Base-by-base conservation (phyloP, 129 eudicot genomes). In the Lonicera japonica region DNA sequence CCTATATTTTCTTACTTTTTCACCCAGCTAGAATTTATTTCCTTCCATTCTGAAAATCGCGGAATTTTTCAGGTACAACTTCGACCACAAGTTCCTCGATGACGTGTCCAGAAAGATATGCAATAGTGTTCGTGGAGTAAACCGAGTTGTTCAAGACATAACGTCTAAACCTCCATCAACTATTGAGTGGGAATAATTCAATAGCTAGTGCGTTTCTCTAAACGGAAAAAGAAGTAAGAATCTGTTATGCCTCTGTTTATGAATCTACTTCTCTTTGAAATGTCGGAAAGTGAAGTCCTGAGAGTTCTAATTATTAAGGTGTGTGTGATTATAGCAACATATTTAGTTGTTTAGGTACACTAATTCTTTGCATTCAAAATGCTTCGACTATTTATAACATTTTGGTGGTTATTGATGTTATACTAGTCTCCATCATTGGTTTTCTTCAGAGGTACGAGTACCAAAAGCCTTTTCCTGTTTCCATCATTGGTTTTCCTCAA, bases 131-230 rank as follows among this genome's bases (percentile, higher is more conserved):
- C 72, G 88, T 24, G 98, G 98, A 60, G 95, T 92, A 58, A 92
- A 92, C 68, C 77, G 95, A 41, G 98, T 92, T 64, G 80, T 83
- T 60, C 77, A 76, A 22, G 98, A 92, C 69, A 87, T 92, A 16
- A 92, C 96, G 61, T 92, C 96, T 16, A 87, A 92, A 73, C 96
- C 95, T 68, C 96, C 98, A n/a, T 79, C 98, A 13, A 85, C 96
- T 0, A 84, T 92, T 24, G 91, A 92, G 71, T 92, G 98, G 95
- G 95, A 92, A 78, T 92, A 56, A 73, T 60, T 43, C 25, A 4
- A 4, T 34, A n/a, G 54, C 41, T 21, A 41, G 34, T 47, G 63
- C 20, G 41, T 23, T 21, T 20, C 19, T 15, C 17, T 21, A 10
- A 11, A 55, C 11, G 13, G 1, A 17, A 55, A 62, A 21, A 12